phyloP scores from a whole-genome alignment of 768 basidiomycete species.

The Rhodocollybia butyracea region DNA sequence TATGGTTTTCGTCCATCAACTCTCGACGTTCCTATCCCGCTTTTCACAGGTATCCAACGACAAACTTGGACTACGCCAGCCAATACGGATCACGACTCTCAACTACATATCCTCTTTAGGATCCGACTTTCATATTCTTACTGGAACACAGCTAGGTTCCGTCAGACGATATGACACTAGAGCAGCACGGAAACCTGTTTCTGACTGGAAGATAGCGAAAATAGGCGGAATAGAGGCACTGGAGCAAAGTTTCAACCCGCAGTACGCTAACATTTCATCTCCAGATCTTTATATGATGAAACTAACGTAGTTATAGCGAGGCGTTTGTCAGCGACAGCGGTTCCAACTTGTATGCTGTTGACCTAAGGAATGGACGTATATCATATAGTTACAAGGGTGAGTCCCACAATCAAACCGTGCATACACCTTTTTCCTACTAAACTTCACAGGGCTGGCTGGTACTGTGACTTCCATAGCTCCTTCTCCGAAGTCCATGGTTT shows the following conservation, averaged over 20 bases:
- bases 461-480: slow-evolving; percentile 63
- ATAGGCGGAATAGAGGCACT: slow-evolving; percentile 58
- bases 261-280: slow-evolving; percentile 37
- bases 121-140: slow-evolving; percentile 47
- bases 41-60: slow-evolving; percentile 69
- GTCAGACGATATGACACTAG: slow-evolving; percentile 78
- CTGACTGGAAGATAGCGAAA: slow-evolving; percentile 63
- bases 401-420: too few species aligned
- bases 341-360: slow-evolving; percentile 60
- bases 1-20: background rate
- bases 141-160: slow-evolving; percentile 75
- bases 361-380: slow-evolving; percentile 63
- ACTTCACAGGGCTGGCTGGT: slow-evolving; percentile 63
- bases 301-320: slow-evolving; percentile 60
- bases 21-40: background rate
- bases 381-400: slow-evolving; percentile 72
- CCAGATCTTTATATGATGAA: background rate
- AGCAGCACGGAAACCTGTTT: slow-evolving; percentile 61
- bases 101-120: slow-evolving; percentile 45
- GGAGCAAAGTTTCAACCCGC: slow-evolving; percentile 55
- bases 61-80: slow-evolving; percentile 68
- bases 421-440: background rate
- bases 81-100: slow-evolving; percentile 71
- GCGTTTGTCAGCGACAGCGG: slow-evolving; percentile 67
- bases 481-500: slow-evolving; percentile 51